These are phyloP conservation scores for Heritiera littoralis DNA, from an alignment of 345 rosid species.

Conservation along the genomic window DNA sequence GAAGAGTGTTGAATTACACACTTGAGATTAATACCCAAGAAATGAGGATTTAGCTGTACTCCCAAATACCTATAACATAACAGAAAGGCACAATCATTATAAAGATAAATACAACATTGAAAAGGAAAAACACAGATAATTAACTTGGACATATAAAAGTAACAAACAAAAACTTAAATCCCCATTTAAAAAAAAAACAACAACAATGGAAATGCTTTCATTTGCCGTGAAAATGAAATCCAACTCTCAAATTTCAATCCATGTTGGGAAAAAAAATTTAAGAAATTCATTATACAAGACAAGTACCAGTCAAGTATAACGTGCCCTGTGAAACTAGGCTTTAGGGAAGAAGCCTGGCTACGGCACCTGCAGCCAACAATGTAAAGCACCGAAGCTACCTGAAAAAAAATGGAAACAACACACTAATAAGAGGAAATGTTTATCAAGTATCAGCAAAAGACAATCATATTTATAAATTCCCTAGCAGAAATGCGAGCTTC, in stretches of 20 bases:
- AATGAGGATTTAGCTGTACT: slow-evolving; percentile 81
- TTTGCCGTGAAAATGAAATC: not conserved
- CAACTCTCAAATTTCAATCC: not conserved
- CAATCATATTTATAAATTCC: too few relatives aligned
- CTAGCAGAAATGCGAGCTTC: too few relatives aligned
- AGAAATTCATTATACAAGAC: not conserved
- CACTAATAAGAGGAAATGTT: not conserved
- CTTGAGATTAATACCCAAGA: slow-evolving; percentile 84
- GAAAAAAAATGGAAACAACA: slow-evolving; percentile 12
- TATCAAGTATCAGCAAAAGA: too few relatives aligned
- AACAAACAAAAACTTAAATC: not conserved
- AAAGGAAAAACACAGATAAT: not conserved
- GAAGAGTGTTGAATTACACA: slow-evolving; percentile 38
- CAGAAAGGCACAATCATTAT: slow-evolving; percentile 12
- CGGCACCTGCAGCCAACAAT: slow-evolving; percentile 54
- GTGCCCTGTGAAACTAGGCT: slow-evolving; percentile 72
- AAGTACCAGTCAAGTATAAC: slow-evolving; percentile 67
- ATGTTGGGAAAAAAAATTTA: too few relatives aligned
- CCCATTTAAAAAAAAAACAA: not conserved
- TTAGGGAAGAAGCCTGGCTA: slow-evolving; percentile 61
- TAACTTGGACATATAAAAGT: not conserved
- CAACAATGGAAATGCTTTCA: slow-evolving; percentile 3
- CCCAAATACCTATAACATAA: slow-evolving; percentile 80
- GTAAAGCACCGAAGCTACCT: slow-evolving; percentile 61
- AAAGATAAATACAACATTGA: slow-evolving; percentile 5